Percentiles rank a stretch among this genome's conserved stretches.
Conservation (phyloP, 441 rosid genomes). For the Capsella rubella region DNA sequence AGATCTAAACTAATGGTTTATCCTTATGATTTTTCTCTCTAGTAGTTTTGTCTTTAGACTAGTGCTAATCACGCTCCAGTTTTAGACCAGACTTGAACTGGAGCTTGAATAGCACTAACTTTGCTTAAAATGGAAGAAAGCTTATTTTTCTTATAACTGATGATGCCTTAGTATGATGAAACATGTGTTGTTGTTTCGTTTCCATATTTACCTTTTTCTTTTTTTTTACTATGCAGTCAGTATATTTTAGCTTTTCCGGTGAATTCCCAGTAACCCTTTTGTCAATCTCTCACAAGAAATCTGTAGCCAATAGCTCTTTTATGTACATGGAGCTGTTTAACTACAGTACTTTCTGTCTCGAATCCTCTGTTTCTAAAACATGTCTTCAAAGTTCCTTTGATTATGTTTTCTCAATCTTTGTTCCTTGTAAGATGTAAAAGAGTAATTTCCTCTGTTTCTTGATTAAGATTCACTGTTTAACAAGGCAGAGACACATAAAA, state of each 20-base stretch:
- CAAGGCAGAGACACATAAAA: neutral
- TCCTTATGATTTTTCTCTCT: slow-evolving; percentile 10
- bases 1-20: slow-evolving; percentile 14
- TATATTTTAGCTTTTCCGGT: neutral
- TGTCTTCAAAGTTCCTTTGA: neutral
- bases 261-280: neutral
- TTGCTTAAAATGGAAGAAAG: slow-evolving; percentile 24
- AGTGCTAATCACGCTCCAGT: slow-evolving; percentile 73
- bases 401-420: neutral
- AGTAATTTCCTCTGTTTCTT: slow-evolving; percentile 10
- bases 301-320: neutral
- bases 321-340: neutral
- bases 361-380: neutral
- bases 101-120: slow-evolving; percentile 55
- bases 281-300: neutral
- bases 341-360: neutral
- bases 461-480: neutral
- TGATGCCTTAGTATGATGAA: slow-evolving; percentile 20
- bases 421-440: neutral
- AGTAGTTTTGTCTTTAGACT: slow-evolving; percentile 34
- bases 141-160: slow-evolving; percentile 42
- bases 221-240: neutral
- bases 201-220: neutral
- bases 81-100: slow-evolving; percentile 35
- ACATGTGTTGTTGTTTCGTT: slow-evolving; percentile 34